Evolutionary conservation across 2,329 filamentous ascomycete genomes (phyloP), one percentile per base, ranked within the genome.

Genomic region (Penicillium sp.): DNA sequence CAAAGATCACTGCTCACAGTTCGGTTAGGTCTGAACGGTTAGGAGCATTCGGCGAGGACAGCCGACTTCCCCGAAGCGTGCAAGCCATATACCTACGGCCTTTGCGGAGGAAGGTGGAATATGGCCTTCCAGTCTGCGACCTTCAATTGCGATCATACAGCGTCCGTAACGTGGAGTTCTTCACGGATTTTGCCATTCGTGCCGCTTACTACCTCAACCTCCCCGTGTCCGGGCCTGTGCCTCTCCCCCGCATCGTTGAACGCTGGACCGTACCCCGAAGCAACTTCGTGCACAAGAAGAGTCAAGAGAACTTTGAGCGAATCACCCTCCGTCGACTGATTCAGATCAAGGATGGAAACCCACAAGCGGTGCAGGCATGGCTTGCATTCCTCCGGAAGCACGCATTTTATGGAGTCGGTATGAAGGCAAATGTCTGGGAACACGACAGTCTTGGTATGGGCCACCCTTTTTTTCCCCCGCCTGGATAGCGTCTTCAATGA

Each of bases 381-480:
- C 79, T 99, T 57, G 92, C 91, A 0, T 97, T 96, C 72, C 75
- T 99, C 70, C 85, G 90, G 70, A 96, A 96, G 77, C 89, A 97
- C 72, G 90, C 92, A 41, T 96, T 94, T 73, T 90, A 95, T 65
- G 94, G 94, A n/a, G 88, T 97, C 40, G 94, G 94, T 68, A 95
- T 99, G 92, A 99, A 99, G 82, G 94, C 94, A 52, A 97, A 99
- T 73, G 84, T 97, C 49, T 99, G 90, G 87, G 91, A 96, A 71
- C 92, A 91, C 75, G 86, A 89, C 68, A 83, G 84, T 56, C 72
- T 92, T 58, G 87, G 89, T 89, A 82, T 61, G 75, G 75, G 62
- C 63, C 43, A 34, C n/a, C 36, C 33, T 11, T 44, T 11, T 43
- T n/a, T 10, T 10, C 33, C 33, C 43, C 50, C 15, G 46, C 6